These are phyloP conservation scores for Penicillium cosmopolitanum DNA, from an alignment of 495 filamentous ascomycete species.

Conservation along the genomic window DNA sequence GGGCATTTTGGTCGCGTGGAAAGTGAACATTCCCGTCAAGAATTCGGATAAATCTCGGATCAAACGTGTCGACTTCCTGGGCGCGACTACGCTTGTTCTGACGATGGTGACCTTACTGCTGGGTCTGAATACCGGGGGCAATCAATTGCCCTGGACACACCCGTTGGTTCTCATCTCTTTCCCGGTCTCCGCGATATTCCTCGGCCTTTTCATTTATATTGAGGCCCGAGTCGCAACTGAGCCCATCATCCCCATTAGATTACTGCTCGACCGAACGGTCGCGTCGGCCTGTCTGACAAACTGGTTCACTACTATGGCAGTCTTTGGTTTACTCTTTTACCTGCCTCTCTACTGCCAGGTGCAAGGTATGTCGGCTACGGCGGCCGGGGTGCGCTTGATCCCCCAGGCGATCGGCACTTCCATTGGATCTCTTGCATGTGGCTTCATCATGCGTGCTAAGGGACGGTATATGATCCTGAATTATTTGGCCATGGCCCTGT, in stretches of 20 bases:
- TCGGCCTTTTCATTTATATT: conserved; percentile 63
- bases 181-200: conserved; percentile 62
- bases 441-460: conserved; percentile 76
- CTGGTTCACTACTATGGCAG: conserved; percentile 63
- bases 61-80: conserved; percentile 83
- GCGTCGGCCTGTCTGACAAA: conserved; percentile 75
- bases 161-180: conserved; percentile 74
- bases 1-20: conserved; percentile 64
- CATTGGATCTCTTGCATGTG: conserved; percentile 68
- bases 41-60: conserved; percentile 58
- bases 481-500: conserved; percentile 53
- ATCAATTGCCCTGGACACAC: conserved; percentile 81
- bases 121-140: conserved; percentile 84
- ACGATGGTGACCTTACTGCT: conserved; percentile 76
- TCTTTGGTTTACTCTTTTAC: conserved; percentile 69
- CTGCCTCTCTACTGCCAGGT: conserved; percentile 83
- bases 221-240: conserved; percentile 67
- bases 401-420: conserved; percentile 69
- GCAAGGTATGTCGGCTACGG: conserved; percentile 68
- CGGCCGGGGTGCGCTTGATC: conserved; percentile 72
- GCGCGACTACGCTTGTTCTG: conserved; percentile 67
- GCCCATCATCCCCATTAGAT: conserved; percentile 81
- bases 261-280: conserved; percentile 75
- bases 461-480: conserved; percentile 70
- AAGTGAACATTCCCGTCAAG: conserved; percentile 77